Evolutionary conservation across 2,329 filamentous ascomycete genomes (phyloP).

Genomic region (Neofusicoccum sp.): DNA sequence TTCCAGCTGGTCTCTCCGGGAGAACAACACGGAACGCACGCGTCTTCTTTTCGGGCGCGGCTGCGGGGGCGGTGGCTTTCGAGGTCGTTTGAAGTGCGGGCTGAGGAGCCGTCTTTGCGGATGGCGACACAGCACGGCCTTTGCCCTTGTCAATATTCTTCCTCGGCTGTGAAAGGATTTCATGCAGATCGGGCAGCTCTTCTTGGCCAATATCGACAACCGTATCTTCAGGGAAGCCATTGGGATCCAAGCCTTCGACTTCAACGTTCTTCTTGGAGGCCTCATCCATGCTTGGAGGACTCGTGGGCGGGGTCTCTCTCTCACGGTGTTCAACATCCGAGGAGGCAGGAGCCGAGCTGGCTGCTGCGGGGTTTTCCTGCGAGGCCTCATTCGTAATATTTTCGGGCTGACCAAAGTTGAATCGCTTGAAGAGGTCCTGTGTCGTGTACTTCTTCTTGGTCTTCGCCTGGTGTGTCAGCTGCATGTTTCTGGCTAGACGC

Average conservation of each 20-base stretch:
- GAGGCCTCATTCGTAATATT: slow-evolving; percentile 17
- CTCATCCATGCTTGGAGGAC: slow-evolving; percentile 35
- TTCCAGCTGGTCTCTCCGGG: neutral
- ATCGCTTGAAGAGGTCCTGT: slow-evolving; percentile 75
- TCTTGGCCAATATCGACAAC: slow-evolving; percentile 15
- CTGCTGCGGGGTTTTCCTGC: slow-evolving; percentile 25
- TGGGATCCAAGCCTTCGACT: neutral
- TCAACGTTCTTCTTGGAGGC: neutral
- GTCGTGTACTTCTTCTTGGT: slow-evolving; percentile 87
- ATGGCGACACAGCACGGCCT: slow-evolving; percentile 47
- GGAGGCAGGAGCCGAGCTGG: too few relatives aligned
- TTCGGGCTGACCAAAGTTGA: slow-evolving; percentile 67
- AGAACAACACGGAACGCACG: slow-evolving; percentile 4
- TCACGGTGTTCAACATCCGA: slow-evolving; percentile 58
- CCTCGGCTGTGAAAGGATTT: slow-evolving; percentile 30
- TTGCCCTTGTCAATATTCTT: slow-evolving; percentile 61
- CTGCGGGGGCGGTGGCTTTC: neutral
- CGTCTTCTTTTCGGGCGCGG: neutral
- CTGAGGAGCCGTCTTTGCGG: neutral
- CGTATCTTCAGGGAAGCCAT: slow-evolving; percentile 1
- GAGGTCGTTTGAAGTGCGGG: neutral
- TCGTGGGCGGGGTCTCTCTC: slow-evolving; percentile 45
- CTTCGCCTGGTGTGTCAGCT: slow-evolving; percentile 83
- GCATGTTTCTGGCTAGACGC: slow-evolving; percentile 83
- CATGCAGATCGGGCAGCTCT: slow-evolving; percentile 26